Evolutionary conservation across 2,329 filamentous ascomycete genomes (phyloP).

Genomic region (Paracoccidioides lutzii): DNA sequence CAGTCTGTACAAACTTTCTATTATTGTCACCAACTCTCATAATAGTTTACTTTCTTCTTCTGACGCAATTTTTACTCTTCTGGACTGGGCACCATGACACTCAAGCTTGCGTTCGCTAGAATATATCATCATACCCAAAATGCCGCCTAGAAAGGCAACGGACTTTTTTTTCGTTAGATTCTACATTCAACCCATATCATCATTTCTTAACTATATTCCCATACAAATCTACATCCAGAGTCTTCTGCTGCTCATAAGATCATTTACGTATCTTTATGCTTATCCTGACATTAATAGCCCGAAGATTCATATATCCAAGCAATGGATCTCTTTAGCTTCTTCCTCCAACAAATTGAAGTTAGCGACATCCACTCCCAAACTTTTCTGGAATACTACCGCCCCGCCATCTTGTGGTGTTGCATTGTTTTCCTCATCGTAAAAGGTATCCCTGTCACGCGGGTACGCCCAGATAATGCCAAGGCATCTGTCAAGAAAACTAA

Average conservation of each 20-base stretch:
- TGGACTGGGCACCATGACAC: too few species aligned
- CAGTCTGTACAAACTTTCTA: background rate
- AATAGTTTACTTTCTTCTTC: background rate
- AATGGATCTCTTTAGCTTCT: background rate
- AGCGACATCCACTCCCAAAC: background rate
- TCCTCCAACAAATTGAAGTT: background rate
- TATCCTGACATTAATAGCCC: background rate
- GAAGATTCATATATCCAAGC: background rate
- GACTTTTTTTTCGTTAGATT: background rate
- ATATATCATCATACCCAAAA: background rate
- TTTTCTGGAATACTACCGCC: background rate
- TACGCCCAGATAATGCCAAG: background rate
- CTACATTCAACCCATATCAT: background rate
- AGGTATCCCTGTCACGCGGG: background rate
- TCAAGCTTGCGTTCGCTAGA: too few species aligned
- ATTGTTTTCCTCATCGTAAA: background rate
- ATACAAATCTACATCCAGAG: background rate
- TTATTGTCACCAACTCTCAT: background rate
- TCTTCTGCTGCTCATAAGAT: background rate
- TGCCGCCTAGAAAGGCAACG: background rate
- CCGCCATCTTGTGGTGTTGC: background rate
- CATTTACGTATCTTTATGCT: background rate
- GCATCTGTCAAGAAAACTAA: too few species aligned
- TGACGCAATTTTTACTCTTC: too few species aligned
- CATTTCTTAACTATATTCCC: background rate